Conservation (phyloP, 208 protist species). For the Acanthamoeba royreba region DNA sequence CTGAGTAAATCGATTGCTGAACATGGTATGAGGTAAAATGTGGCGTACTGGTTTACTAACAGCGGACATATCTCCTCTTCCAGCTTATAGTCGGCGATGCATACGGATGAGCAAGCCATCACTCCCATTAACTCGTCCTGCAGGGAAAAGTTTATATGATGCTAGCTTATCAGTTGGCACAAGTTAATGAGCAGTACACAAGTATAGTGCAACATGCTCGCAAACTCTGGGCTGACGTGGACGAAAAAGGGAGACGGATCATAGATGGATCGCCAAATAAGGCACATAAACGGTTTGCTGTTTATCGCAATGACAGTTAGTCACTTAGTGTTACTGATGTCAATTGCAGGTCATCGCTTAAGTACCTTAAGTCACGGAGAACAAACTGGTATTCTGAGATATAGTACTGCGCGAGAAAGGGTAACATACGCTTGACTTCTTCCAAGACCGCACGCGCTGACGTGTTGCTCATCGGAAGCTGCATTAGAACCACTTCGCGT, state of each 20-base stretch:
- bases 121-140: not conserved
- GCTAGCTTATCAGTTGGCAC: too few species aligned
- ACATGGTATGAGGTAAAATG: too few species aligned
- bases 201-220: not conserved
- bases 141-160: too few species aligned
- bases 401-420: not conserved
- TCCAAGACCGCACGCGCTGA: not conserved
- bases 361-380: not conserved
- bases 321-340: too few species aligned
- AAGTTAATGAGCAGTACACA: not conserved
- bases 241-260: not conserved
- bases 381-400: not conserved
- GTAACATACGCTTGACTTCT: not conserved
- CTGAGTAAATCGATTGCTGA: not conserved
- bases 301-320: too few species aligned
- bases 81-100: not conserved
- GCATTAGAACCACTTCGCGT: not conserved
- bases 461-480: not conserved
- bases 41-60: too few species aligned
- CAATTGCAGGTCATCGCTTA: too few species aligned
- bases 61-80: too few species aligned
- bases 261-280: not conserved
- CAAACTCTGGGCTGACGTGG: not conserved
- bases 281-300: not conserved
- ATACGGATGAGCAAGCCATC: not conserved